Percentiles rank a stretch among this genome's conserved stretches.
Evolutionary conservation across 331 rosid genomes (phyloP).

Genomic region (Rhamnella rubrinervis): DNA sequence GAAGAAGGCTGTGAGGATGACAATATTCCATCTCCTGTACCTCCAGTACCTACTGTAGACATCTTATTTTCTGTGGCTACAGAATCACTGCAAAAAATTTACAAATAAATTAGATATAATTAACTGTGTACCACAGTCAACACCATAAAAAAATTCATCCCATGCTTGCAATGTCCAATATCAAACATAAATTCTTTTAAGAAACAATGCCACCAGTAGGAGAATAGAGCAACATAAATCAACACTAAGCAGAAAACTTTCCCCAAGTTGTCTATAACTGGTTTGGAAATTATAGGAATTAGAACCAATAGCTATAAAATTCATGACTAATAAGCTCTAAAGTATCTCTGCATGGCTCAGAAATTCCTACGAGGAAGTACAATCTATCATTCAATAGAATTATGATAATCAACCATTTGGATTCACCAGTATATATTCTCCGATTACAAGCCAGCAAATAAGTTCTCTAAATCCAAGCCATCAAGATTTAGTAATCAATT

Average conservation of each 20-base stretch:
- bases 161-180: background rate
- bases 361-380: background rate
- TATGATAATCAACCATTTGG: background rate
- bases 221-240: background rate
- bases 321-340: background rate
- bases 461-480: too few species aligned
- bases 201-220: background rate
- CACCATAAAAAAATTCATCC: constrained; percentile 1
- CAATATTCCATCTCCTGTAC: constrained; percentile 51
- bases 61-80: constrained; percentile 53
- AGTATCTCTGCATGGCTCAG: background rate
- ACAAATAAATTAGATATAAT: constrained; percentile 21
- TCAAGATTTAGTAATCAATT: too few species aligned
- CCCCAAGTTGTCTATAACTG: background rate
- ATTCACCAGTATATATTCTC: background rate
- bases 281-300: background rate
- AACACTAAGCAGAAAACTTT: too few species aligned
- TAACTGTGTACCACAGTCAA: constrained; percentile 11
- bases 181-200: background rate
- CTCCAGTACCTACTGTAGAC: constrained; percentile 28
- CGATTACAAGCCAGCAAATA: too few species aligned
- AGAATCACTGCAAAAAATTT: constrained; percentile 62
- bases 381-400: background rate
- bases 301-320: background rate
- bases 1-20: constrained; percentile 59